These are phyloP conservation scores for Margaritispora aquatica DNA, from an alignment of 495 filamentous ascomycete species.

Conservation along the genomic window DNA sequence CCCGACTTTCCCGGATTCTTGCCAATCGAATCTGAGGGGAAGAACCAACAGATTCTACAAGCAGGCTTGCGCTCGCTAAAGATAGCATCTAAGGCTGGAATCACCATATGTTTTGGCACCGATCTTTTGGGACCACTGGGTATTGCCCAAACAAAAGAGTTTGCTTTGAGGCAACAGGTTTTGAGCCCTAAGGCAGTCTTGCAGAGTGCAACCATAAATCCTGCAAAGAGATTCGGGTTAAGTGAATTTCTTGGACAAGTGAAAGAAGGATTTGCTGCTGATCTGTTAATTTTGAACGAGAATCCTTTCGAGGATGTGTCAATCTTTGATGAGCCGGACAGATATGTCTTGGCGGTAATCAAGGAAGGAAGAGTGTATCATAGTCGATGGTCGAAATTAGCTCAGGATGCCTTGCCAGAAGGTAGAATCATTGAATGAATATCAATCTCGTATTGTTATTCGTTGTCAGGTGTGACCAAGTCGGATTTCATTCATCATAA, in stretches of 20 bases:
- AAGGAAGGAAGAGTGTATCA: conserved; percentile 42
- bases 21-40: conserved; percentile 32
- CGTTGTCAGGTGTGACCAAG: no score
- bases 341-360: conserved; percentile 40
- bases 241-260: conserved; percentile 39
- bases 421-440: conserved; percentile 3
- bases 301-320: conserved; percentile 48
- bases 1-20: conserved; percentile 37
- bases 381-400: conserved; percentile 36
- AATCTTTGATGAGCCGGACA: conserved; percentile 39
- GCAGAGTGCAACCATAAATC: conserved; percentile 45
- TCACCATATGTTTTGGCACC: conserved; percentile 49
- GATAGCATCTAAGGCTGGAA: conserved; percentile 39
- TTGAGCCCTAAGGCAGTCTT: conserved; percentile 37
- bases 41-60: conserved; percentile 40
- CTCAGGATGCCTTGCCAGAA: conserved; percentile 5
- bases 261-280: conserved; percentile 34
- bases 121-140: conserved; percentile 45
- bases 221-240: conserved; percentile 39
- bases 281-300: conserved; percentile 35
- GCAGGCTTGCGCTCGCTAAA: conserved; percentile 38
- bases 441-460: background rate
- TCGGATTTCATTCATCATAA: no score
- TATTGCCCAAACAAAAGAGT: conserved; percentile 43
- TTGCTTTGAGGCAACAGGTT: conserved; percentile 37